Percentiles rank a stretch among this genome's conserved stretches.
Evolutionary conservation across 805 yeast genomes (phyloP).

Genomic region (Cyberlindnera galapagoensis): DNA sequence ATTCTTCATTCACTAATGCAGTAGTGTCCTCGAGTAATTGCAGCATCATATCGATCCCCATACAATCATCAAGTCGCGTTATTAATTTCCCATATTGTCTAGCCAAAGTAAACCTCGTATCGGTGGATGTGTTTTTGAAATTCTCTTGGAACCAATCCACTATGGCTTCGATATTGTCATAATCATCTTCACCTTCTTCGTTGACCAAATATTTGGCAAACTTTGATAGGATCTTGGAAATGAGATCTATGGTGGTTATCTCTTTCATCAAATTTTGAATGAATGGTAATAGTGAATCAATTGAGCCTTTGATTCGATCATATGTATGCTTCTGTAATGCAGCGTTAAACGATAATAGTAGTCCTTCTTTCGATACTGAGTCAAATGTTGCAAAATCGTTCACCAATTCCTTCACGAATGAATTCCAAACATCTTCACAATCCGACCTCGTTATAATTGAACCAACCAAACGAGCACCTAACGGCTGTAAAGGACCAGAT

Average conservation of each 20-base stretch:
- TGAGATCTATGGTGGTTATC: constrained; percentile 8
- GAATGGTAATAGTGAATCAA: neutral
- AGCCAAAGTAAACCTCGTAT: constrained; percentile 58
- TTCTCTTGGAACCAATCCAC: constrained; percentile 40
- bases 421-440: constrained; percentile 8
- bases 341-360: constrained; percentile 15
- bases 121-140: constrained; percentile 43
- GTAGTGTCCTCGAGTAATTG: constrained; percentile 17
- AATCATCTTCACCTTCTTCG: constrained; percentile 10
- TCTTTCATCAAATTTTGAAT: neutral
- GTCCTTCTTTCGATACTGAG: constrained; percentile 10
- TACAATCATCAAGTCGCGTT: constrained; percentile 26
- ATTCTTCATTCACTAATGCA: constrained; percentile 23
- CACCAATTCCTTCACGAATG: constrained; percentile 12
- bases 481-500: constrained; percentile 36
- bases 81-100: constrained; percentile 52
- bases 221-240: constrained; percentile 22
- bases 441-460: constrained; percentile 26
- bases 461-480: constrained; percentile 27
- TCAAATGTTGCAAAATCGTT: constrained; percentile 10
- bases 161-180: constrained; percentile 36
- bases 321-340: constrained; percentile 19
- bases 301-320: constrained; percentile 1
- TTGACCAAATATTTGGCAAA: constrained; percentile 13
- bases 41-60: constrained; percentile 37